These are phyloP conservation scores for Mimosa bimucronata DNA, from an alignment of 306 rosid genomes.

Conservation along the genomic window DNA sequence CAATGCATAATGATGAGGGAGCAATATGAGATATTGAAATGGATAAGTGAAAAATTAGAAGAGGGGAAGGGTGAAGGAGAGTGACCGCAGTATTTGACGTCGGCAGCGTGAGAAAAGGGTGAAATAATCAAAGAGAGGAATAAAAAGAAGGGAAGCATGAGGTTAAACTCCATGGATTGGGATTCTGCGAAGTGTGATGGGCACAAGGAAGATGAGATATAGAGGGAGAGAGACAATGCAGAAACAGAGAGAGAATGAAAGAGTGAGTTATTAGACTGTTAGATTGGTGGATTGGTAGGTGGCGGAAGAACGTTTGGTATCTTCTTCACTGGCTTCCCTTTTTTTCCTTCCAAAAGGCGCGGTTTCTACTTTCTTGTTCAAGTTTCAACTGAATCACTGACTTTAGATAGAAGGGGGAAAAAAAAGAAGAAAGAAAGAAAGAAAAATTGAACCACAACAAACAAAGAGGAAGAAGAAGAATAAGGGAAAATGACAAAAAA, in stretches of 20 bases:
- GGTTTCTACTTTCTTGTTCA: not conserved
- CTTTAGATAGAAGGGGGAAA: no score
- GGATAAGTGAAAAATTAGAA: no score
- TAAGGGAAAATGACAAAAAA: no score
- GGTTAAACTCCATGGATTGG: conserved; percentile 46
- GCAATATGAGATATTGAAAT: not conserved
- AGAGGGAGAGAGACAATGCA: not conserved
- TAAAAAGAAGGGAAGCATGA: conserved; percentile 34
- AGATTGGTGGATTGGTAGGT: conserved; percentile 6
- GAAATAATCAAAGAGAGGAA: conserved; percentile 45
- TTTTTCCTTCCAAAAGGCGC: no score
- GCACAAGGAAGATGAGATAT: not conserved
- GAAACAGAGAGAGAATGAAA: not conserved
- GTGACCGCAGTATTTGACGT: conserved; percentile 60
- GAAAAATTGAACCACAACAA: no score
- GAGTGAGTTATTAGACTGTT: not conserved
- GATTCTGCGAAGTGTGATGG: not conserved
- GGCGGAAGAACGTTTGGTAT: conserved; percentile 26
- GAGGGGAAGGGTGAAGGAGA: not conserved
- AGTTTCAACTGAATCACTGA: no score
- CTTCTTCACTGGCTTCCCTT: not conserved
- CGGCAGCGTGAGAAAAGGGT: conserved; percentile 51
- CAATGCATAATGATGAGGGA: not conserved
- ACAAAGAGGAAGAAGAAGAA: no score
- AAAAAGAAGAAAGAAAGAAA: no score